Evolutionary conservation across 371 early-diverging fungal genomes (phyloP).

Genomic region (Synchytrium microbalum): DNA sequence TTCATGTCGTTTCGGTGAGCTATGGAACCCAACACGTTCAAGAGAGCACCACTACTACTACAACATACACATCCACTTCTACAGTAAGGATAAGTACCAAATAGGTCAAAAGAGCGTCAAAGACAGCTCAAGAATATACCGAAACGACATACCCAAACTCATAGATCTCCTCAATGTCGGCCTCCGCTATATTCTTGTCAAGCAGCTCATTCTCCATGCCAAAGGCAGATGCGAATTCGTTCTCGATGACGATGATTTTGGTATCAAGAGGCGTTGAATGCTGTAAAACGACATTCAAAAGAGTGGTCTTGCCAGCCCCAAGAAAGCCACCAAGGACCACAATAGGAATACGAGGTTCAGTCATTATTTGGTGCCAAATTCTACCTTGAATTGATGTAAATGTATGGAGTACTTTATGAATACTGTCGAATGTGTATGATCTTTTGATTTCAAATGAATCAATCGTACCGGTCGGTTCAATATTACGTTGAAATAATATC

Average conservation of each 20-base stretch:
- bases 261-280: neutral
- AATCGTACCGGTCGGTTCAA: too few species aligned
- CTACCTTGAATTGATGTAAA: too few species aligned
- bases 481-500: too few species aligned
- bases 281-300: conserved; percentile 11
- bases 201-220: conserved; percentile 12
- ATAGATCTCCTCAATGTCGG: neutral
- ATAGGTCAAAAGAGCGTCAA: too few species aligned
- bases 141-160: too few species aligned
- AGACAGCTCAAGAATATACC: too few species aligned
- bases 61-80: conserved; percentile 1
- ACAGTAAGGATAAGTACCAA: too few species aligned
- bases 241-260: conserved; percentile 27
- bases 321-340: conserved; percentile 16
- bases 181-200: neutral
- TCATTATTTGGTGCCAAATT: neutral
- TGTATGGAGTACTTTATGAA: too few species aligned
- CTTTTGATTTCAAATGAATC: too few species aligned
- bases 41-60: neutral
- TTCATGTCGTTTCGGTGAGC: conserved; percentile 6
- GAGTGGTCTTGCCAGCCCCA: conserved; percentile 14
- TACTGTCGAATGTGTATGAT: too few species aligned
- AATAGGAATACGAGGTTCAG: conserved; percentile 9
- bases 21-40: neutral
- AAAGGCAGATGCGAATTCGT: conserved; percentile 36